Percentiles rank a stretch among this genome's conserved stretches.
Evolutionary conservation across 768 basidiomycete genomes (phyloP).

Genomic region (Mycena leptocephala): DNA sequence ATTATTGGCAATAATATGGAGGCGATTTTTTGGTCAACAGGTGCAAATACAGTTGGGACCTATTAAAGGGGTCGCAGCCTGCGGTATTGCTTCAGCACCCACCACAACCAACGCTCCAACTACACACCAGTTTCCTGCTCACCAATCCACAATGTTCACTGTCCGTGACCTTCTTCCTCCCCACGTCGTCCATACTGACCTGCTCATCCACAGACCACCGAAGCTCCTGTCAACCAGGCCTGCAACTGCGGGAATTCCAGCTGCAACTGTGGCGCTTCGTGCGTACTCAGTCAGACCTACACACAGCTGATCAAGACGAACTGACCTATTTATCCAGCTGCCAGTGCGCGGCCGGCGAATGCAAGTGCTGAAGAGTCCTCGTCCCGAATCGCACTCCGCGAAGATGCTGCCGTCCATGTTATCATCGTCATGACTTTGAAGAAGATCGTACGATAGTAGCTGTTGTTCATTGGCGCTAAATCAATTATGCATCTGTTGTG

Average conservation of each 20-base stretch:
- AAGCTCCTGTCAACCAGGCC: slow-evolving; percentile 1
- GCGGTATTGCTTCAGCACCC: not conserved
- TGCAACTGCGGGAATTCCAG: not conserved
- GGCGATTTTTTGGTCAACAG: not conserved
- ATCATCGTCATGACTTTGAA: not conserved
- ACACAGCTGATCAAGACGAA: too few species aligned
- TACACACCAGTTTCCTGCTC: too few species aligned
- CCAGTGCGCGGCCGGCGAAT: not conserved
- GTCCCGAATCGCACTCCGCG: not conserved
- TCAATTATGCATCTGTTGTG: slow-evolving; percentile 4
- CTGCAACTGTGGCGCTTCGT: not conserved
- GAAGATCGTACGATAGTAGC: not conserved
- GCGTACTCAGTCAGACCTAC: not conserved
- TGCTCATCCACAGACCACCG: not conserved
- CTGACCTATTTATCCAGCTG: not conserved
- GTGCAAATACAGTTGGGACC: not conserved
- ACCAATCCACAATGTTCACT: not conserved
- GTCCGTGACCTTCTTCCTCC: not conserved
- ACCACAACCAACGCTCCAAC: not conserved
- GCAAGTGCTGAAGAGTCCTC: not conserved
- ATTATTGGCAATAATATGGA: not conserved
- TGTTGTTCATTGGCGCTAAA: not conserved
- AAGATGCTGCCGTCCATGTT: not conserved
- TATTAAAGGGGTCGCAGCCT: not conserved
- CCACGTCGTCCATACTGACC: not conserved